Evolutionary conservation across 352 stramenopile genomes (phyloP), one percentile per base, ranked within the genome.

Genomic region (Thalassiosira sp.): DNA sequence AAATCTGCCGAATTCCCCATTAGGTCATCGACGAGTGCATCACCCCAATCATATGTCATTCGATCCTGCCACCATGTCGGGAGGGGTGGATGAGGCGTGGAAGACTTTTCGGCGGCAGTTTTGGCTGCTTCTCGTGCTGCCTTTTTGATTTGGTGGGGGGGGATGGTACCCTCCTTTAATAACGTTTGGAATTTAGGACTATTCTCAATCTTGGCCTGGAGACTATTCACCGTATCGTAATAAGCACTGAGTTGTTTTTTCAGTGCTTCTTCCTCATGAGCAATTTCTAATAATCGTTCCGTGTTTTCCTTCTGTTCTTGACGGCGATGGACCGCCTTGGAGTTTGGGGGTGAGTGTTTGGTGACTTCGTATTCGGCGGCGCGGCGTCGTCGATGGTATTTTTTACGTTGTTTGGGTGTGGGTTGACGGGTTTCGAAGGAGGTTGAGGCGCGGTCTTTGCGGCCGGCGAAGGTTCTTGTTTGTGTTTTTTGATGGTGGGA

Each of bases 1-100:
- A 90, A 81, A 69, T 89, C 54, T 0, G 70, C 22, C 5, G 83
- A 87, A 58, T 91, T 91, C 2, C 84, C 86, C 68, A 93, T 85
- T 0, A 93, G 58, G 79, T 91, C 82, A 71, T 93, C 88, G 8
- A 93, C 31, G 0, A 91, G 31, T 10, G 86, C 88, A 81, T 93
- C 79, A 27, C 79, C 80, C 56, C 76, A 86, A 64, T 82, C 78
- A 62, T 93, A 93, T 22, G 85, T 87, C 37, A 84, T 31, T 43
- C 59, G 31, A 40, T 85, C 72, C 24, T 68, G 42, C 25, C 45
- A 46, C 78, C 78, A 86, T 2, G 61, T 74, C 16, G 78, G 78
- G 11, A 86, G 48, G 1, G 78, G 78, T 22, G 78, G 78, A 59
- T 76, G 72, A 27, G 60, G 37, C 31, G 65, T 42, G 10, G 46